Percentiles rank a stretch among this genome's conserved stretches.
These are phyloP conservation scores for Globisporangium takayamanum DNA, from an alignment of 352 stramenopile species.

Conservation along the genomic window DNA sequence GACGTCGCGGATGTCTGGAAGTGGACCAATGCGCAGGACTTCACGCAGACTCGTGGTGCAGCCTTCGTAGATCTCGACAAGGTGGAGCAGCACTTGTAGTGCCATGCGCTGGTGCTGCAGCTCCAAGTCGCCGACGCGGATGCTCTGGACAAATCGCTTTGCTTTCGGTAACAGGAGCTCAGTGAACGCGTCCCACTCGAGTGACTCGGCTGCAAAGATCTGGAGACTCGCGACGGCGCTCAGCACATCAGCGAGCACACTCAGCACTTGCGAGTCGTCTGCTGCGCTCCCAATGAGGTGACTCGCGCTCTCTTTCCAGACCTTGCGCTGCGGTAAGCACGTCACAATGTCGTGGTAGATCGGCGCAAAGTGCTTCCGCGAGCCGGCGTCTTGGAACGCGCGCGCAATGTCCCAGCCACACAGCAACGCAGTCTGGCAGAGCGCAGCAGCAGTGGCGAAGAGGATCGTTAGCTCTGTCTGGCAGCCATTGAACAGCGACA, in stretches of 20 bases:
- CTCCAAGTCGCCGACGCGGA: conserved; percentile 16
- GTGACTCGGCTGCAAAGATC: conserved; percentile 23
- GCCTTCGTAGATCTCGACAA: conserved; percentile 34
- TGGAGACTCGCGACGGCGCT: conserved; percentile 29
- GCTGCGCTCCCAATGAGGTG: conserved; percentile 24
- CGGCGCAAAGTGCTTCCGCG: conserved; percentile 22
- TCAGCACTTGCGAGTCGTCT: conserved; percentile 27
- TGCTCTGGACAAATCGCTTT: conserved; percentile 33
- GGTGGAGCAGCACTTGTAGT: conserved; percentile 35
- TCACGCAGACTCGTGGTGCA: conserved; percentile 27
- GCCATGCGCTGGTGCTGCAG: conserved; percentile 30
- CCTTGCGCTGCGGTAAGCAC: conserved; percentile 27
- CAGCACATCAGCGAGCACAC: conserved; percentile 30
- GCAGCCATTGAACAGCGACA: conserved; percentile 3
- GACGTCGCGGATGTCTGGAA: conserved; percentile 33
- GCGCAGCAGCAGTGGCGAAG: neutral
- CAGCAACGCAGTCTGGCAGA: conserved; percentile 23
- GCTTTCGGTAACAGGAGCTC: conserved; percentile 33
- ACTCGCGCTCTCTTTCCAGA: conserved; percentile 35
- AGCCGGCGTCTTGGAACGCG: conserved; percentile 27
- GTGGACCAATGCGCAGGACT: conserved; percentile 21
- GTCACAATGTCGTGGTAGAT: conserved; percentile 42
- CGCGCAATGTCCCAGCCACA: conserved; percentile 43
- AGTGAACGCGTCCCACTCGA: conserved; percentile 42
- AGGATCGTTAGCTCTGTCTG: neutral